phyloP scores from a whole-genome alignment of 139 green algal species.

The Closterium sp. region DNA sequence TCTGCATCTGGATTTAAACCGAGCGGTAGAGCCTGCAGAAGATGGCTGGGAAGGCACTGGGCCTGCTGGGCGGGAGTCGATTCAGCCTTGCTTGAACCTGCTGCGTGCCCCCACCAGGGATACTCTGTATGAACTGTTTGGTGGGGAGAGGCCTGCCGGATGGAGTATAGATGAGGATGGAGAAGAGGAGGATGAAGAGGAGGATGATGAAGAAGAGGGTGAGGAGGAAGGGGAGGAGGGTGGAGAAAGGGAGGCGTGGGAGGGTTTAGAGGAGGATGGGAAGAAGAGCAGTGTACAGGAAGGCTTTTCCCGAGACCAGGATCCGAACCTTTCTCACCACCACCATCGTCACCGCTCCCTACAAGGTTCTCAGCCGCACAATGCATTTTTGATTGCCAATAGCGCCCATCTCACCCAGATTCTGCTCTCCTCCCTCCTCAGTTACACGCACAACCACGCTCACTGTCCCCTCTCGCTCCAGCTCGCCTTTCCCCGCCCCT shows the following conservation, averaged over 20 bases:
- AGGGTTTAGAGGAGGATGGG: not conserved
- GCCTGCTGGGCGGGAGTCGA: not conserved
- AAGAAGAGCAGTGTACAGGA: not conserved
- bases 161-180: not conserved
- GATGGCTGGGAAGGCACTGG: not conserved
- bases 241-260: not conserved
- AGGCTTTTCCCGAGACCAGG: not conserved
- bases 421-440: not conserved
- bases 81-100: not conserved
- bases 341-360: not conserved
- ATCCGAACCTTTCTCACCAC: not conserved
- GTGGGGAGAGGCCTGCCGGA: not conserved
- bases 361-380: not conserved
- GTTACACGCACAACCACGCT: not conserved
- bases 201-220: not conserved
- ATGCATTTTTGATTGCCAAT: not conserved
- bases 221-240: not conserved
- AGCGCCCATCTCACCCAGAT: not conserved
- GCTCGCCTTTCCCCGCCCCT: not conserved
- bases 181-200: not conserved
- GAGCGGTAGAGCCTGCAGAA: not conserved
- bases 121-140: not conserved
- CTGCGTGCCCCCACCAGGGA: not conserved
- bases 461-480: not conserved
- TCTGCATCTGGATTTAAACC: not conserved